A percentile compares a stretch with the other conserved stretches of the same genome.
Evolutionary conservation across 306 rosid genomes (phyloP).

Genomic region (Biancaea sappan): DNA sequence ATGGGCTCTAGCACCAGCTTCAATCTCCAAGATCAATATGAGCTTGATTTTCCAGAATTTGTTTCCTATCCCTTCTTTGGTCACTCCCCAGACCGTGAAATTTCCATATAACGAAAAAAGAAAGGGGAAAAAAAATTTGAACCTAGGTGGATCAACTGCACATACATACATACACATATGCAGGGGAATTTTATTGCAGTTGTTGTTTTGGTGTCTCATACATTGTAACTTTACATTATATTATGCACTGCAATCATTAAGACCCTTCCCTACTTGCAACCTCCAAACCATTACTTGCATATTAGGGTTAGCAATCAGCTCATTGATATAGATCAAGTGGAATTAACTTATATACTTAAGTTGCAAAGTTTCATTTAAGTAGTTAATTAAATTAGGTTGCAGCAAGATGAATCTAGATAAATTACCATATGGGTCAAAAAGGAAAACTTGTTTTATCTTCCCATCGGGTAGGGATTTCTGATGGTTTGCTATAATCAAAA

Average conservation of each 20-base stretch:
- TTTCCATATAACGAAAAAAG: too few species aligned
- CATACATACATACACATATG: background rate
- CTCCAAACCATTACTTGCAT: constrained; percentile 85
- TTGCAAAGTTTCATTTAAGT: background rate
- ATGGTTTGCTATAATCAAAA: too few species aligned
- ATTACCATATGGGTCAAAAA: constrained; percentile 93
- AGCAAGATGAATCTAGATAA: background rate
- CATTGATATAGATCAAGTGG: background rate
- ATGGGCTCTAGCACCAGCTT: too few species aligned
- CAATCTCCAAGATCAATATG: too few species aligned
- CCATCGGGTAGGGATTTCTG: constrained; percentile 63
- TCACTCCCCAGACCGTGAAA: too few species aligned
- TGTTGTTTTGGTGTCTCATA: background rate
- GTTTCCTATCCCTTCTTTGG: too few species aligned
- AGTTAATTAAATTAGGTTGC: background rate
- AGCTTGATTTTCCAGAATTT: too few species aligned
- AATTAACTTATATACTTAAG: background rate
- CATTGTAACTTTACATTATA: background rate
- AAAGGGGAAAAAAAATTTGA: too few species aligned
- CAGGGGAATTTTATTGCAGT: background rate
- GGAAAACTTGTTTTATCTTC: constrained; percentile 71
- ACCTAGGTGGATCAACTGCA: too few species aligned
- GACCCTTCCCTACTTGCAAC: constrained; percentile 55
- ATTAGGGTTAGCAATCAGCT: background rate
- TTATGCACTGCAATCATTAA: constrained; percentile 10